Conservation (phyloP, 352 stramenopile genomes). For the Lagenidium giganteum region DNA sequence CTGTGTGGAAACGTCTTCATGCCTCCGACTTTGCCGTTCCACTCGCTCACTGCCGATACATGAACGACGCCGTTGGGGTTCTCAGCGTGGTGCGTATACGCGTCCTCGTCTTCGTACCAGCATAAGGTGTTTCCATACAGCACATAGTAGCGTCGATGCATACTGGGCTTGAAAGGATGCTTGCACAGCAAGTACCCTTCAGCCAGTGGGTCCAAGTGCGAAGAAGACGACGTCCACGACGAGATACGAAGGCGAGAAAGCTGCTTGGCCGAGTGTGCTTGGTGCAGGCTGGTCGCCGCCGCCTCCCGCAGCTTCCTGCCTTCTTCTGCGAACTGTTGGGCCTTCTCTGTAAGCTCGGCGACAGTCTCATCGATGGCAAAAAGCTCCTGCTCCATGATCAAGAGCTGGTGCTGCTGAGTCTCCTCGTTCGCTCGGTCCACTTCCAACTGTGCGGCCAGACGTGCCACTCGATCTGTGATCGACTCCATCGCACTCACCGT, state of each 20-base stretch:
- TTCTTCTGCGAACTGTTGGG: slow-evolving; percentile 28
- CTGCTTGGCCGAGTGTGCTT: slow-evolving; percentile 57
- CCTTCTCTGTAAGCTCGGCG: slow-evolving; percentile 17
- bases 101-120: slow-evolving; percentile 74
- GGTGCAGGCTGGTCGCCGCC: slow-evolving; percentile 39
- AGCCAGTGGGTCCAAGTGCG: slow-evolving; percentile 58
- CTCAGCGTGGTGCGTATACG: slow-evolving; percentile 38
- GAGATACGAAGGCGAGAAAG: slow-evolving; percentile 35
- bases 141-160: slow-evolving; percentile 79
- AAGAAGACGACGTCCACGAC: slow-evolving; percentile 52
- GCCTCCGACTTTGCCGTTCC: slow-evolving; percentile 49
- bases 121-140: slow-evolving; percentile 73
- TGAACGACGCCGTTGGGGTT: slow-evolving; percentile 58
- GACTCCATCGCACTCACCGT: neutral
- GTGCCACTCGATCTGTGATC: slow-evolving; percentile 22
- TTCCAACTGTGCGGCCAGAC: slow-evolving; percentile 52
- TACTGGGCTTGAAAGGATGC: slow-evolving; percentile 47
- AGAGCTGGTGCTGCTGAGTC: slow-evolving; percentile 27
- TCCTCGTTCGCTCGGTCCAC: slow-evolving; percentile 43
- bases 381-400: slow-evolving; percentile 22
- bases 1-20: slow-evolving; percentile 48
- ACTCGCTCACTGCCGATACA: slow-evolving; percentile 51
- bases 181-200: slow-evolving; percentile 73
- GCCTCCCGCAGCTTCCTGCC: slow-evolving; percentile 33
- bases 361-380: neutral